Conservation (phyloP, 2,329 filamentous ascomycete genomes). For the Claviceps pusilla region DNA sequence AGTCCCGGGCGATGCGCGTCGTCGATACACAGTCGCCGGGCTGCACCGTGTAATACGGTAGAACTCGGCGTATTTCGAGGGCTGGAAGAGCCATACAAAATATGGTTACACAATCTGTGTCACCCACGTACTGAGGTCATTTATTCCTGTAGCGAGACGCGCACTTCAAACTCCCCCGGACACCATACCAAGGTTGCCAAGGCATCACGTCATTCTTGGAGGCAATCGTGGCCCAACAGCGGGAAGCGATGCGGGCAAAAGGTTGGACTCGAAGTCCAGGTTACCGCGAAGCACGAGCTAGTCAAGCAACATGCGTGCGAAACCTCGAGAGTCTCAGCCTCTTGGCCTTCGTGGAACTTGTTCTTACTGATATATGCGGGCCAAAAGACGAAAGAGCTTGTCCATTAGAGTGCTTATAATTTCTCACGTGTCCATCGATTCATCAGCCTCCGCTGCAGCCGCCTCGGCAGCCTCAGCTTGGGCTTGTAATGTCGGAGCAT, state of each 20-base stretch:
- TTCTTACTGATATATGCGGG: not conserved
- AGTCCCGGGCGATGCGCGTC: not conserved
- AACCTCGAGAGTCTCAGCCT: not conserved
- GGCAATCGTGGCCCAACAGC: not conserved
- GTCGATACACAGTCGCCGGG: not conserved
- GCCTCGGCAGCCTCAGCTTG: conserved; percentile 39
- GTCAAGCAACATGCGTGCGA: not conserved
- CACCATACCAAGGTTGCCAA: not conserved
- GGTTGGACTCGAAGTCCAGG: not conserved
- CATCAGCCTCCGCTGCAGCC: conserved; percentile 24
- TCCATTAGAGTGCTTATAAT: not conserved
- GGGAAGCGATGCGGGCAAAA: not conserved
- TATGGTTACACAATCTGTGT: not conserved
- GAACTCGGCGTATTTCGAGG: no score
- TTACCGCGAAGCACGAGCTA: not conserved
- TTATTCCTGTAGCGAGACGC: not conserved
- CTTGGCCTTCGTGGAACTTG: not conserved
- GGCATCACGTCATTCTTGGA: not conserved
- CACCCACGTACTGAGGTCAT: not conserved
- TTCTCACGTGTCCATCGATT: conserved; percentile 5
- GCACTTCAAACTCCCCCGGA: not conserved
- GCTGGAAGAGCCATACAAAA: not conserved
- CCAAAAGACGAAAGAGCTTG: not conserved
- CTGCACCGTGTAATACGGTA: not conserved
- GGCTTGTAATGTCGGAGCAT: conserved; percentile 49